These are phyloP conservation scores for Carex parvula DNA, from an alignment of 176 grass and related monocot genomes.

Conservation along the genomic window DNA sequence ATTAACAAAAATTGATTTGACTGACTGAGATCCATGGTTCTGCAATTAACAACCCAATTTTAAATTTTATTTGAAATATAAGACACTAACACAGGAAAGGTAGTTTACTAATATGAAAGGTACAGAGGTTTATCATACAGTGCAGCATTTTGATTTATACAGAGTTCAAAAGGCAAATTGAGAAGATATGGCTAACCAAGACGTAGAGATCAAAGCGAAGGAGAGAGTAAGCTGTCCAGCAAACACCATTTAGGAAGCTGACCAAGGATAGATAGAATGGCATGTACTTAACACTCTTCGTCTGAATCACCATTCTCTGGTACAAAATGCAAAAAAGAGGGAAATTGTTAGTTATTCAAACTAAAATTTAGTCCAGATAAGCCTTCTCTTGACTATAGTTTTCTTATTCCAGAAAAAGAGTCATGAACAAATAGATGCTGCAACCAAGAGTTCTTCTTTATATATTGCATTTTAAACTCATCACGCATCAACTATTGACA, in stretches of 20 bases:
- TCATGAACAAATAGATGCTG: no score
- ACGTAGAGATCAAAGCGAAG: slow-evolving; percentile 64
- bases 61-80: neutral
- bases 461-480: no score
- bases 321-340: neutral
- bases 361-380: no score
- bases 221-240: slow-evolving; percentile 71
- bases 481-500: no score
- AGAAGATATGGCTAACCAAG: slow-evolving; percentile 28
- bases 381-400: no score
- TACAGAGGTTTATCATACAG: neutral
- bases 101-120: neutral
- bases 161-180: neutral
- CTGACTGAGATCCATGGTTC: neutral
- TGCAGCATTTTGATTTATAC: neutral
- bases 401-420: no score
- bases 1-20: neutral
- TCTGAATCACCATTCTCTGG: slow-evolving; percentile 50
- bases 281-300: slow-evolving; percentile 78
- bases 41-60: neutral
- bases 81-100: neutral
- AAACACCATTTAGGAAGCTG: slow-evolving; percentile 52
- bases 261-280: slow-evolving; percentile 41
- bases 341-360: neutral
- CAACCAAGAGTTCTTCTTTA: no score